phyloP scores from a whole-genome alignment of 2,329 filamentous ascomycete species.

The Phialophora expanda region DNA sequence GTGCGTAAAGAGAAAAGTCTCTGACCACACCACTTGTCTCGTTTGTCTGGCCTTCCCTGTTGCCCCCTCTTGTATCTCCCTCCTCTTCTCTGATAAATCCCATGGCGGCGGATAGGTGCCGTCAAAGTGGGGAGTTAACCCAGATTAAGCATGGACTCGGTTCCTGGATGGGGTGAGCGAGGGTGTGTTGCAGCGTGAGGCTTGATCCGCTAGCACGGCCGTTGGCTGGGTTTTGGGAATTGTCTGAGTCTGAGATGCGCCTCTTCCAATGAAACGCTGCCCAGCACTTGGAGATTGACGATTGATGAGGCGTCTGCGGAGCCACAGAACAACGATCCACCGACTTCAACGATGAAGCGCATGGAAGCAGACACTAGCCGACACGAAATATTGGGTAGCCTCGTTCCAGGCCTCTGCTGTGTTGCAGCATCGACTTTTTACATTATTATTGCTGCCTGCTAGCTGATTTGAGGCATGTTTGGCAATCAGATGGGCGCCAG shows the following conservation, averaged over 20 bases:
- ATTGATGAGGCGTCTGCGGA: background rate
- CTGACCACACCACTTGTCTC: background rate
- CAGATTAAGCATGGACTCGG: constrained; percentile 17
- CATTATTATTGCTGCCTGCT: background rate
- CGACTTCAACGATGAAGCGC: background rate
- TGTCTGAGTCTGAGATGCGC: constrained; percentile 27
- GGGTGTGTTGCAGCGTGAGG: constrained; percentile 12
- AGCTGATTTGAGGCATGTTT: background rate
- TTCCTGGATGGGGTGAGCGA: constrained; percentile 11
- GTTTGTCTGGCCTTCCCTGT: background rate
- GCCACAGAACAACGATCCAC: background rate
- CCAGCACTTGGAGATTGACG: constrained; percentile 13
- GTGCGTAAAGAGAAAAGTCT: background rate
- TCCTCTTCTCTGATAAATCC: constrained; percentile 1
- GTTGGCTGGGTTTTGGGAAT: constrained; percentile 36
- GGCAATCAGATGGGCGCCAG: background rate
- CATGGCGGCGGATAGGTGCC: constrained; percentile 1
- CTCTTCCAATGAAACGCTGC: constrained; percentile 8
- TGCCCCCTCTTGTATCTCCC: background rate
- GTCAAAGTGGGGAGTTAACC: background rate
- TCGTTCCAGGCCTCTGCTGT: background rate
- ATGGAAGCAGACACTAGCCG: background rate
- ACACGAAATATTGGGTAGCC: background rate
- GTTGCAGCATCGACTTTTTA: background rate
- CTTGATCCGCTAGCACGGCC: constrained; percentile 9